A percentile compares a stretch with the other conserved stretches of the same genome.
Evolutionary conservation across 148 eudicot genomes (phyloP).

Genomic region (Vaccinium darrowii): DNA sequence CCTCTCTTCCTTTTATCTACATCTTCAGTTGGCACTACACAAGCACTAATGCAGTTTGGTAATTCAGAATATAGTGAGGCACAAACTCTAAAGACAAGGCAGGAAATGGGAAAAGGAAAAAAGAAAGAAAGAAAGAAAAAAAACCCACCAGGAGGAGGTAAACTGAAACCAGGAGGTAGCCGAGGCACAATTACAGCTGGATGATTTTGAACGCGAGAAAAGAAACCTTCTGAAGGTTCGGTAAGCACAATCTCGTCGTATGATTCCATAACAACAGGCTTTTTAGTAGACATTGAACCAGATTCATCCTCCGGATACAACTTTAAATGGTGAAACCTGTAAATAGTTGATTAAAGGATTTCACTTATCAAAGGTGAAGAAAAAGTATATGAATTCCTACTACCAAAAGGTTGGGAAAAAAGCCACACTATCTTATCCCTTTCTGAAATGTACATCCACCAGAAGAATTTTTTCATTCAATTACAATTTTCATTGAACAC

Average conservation of each 20-base stretch:
- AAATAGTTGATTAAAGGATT: conserved; percentile 1
- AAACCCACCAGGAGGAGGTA: conserved; percentile 49
- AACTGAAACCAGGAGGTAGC: conserved; percentile 46
- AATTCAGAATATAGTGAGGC: neutral
- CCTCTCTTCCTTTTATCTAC: conserved; percentile 40
- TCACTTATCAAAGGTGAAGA: neutral
- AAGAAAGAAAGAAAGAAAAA: neutral
- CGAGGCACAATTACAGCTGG: conserved; percentile 57
- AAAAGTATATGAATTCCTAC: neutral
- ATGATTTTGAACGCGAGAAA: conserved; percentile 57
- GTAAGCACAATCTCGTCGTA: conserved; percentile 60
- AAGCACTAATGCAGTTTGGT: neutral
- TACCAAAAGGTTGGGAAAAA: neutral
- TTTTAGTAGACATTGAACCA: conserved; percentile 52
- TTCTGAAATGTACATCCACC: neutral
- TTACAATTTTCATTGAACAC: neutral
- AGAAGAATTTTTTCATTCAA: neutral
- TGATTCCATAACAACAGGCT: conserved; percentile 58
- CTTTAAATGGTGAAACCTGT: conserved; percentile 60
- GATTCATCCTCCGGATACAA: conserved; percentile 61
- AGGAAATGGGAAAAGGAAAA: neutral
- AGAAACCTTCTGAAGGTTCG: conserved; percentile 61
- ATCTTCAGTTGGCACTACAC: conserved; percentile 43
- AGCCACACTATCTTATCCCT: neutral
- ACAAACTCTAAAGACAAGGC: neutral